These are phyloP conservation scores for Paramecium pentaurelia DNA, from an alignment of 73 alveolate genomes.

Conservation along the genomic window DNA sequence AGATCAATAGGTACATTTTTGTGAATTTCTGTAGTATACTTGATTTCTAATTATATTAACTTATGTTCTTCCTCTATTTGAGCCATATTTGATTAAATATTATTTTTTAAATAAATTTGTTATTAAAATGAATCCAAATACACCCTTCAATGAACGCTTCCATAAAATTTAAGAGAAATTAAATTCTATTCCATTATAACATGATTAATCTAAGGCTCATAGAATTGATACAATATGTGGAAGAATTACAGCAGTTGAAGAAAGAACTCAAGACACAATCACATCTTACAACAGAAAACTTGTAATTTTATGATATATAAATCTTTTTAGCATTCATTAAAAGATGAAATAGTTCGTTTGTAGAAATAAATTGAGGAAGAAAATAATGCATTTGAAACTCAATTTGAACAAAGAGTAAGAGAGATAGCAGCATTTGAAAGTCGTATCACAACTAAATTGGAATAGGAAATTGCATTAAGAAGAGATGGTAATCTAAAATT, in stretches of 20 bases:
- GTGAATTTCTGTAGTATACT: not conserved
- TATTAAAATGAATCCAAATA: constrained; percentile 46
- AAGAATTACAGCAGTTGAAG: constrained; percentile 53
- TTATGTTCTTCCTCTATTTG: not conserved
- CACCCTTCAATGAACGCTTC: constrained; percentile 63
- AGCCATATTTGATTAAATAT: not conserved
- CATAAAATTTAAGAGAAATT: constrained; percentile 47
- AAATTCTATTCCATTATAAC: constrained; percentile 44
- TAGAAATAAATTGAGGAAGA: constrained; percentile 57
- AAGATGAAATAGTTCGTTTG: constrained; percentile 53
- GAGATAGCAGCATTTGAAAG: constrained; percentile 62
- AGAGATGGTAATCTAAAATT: constrained; percentile 56
- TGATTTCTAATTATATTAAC: constrained; percentile 18
- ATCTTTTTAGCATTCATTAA: not conserved
- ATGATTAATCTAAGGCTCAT: constrained; percentile 57
- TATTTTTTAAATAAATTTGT: not conserved
- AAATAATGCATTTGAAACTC: constrained; percentile 49
- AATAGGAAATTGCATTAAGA: constrained; percentile 46
- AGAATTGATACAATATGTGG: constrained; percentile 51
- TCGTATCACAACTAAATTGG: constrained; percentile 54
- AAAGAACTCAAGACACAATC: constrained; percentile 36
- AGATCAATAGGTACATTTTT: constrained; percentile 33
- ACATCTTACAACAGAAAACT: constrained; percentile 32
- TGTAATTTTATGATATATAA: not conserved
- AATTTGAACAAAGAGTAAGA: constrained; percentile 52